Evolutionary conservation across 1,139 yeast genomes (phyloP), one percentile per base, ranked within the genome.

Genomic region (Sugiyamaella pinicola): DNA sequence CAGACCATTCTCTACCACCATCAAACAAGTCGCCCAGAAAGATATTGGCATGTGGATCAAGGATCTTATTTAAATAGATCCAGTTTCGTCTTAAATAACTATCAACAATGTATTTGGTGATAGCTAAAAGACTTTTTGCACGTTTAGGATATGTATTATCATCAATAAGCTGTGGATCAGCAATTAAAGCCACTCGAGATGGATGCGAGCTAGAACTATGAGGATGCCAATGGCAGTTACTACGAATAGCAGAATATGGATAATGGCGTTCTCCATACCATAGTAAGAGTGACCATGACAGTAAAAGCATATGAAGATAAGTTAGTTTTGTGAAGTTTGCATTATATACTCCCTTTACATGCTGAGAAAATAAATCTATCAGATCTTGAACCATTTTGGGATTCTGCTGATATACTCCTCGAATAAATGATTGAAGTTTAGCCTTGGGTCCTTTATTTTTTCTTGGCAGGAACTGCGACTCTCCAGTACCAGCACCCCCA

Each of bases 151-250:
- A 80, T 0, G 93, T 83, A 65, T 84, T 80, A 47, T 76, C 83
- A 65, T 93, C 98, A 60, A 91, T 86, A 40, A 93, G 76, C 67
- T 93, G 98, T 0, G 98, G 98, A 66, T 93, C 99, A 0, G 97
- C 98, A 43, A 88, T 75, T 15, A 93, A 67, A 0, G 87, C 85
- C 1, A 91, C 74, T 49, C 84, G 78, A 60, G 84, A 84, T 0
- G 89, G 82, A 1, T 45, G 41, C 2, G 61, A 55, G 9, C 39
- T 55, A 1, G 56, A 55, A 7, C 49, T 49, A 4, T 53, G 49
- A 5, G 51, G 46, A 1, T 69, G 57, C 96, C 96, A 88, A 4
- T 69, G 63, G 62, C 96, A 89, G 39, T 67, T 62, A 1, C 65
- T 63, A 2, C 26, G 13, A 21, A 87, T 69, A 0, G 80, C 74